Base-by-base conservation (phyloP, 225 moss, liverwort and hornwort genomes). In the Pleurozium schreberi region DNA sequence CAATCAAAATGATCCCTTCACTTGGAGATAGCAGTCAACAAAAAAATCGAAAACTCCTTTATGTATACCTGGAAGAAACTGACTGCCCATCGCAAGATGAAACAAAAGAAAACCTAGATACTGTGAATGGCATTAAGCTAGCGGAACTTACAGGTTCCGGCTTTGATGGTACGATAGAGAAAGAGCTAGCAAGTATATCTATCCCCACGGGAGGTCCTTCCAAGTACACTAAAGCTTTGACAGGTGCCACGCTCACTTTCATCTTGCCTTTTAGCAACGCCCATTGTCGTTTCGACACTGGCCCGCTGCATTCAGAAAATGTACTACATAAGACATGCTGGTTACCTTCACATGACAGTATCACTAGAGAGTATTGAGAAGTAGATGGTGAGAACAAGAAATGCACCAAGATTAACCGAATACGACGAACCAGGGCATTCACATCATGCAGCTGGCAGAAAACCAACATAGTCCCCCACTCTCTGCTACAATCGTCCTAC, bases 151-250 rank as follows among this genome's bases (percentile, higher is more conserved):
- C 90, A 88, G 85, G 90, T 81, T 91, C 91, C 38, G 82, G 66
- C 80, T 79, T 92, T 58, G 87, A 91, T 77, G 89, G 82, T 31
- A 87, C 62, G 60, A 95, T 93, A 47, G 93, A 93, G 85, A 95
- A 93, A 86, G 68, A 90, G 77, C 92, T 93, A 53, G 90, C 92
- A 85, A 95, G 95, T 67, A 93, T 87, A 85, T 91, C 90, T 43
- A 92, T 86, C 40, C 92, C 93, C 62, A 86, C 89, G 75, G 93
- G 89, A 60, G 95, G 95, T 62, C 95, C 93, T 93, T 95, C 93
- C 85, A 93, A 89, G 86, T 91, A 93, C 36, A 95, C 92, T 85
- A 95, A 75, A 81, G 92, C 93, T 63, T 89, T 89, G 27, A 82
- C 55, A 83, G 90, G 90, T 53, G 73, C 86, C 68, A 87, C 64